Evolutionary conservation across 1,284 basidiomycete species (phyloP), one percentile per base, ranked within the genome.

Genomic region (Leccinum fallax): DNA sequence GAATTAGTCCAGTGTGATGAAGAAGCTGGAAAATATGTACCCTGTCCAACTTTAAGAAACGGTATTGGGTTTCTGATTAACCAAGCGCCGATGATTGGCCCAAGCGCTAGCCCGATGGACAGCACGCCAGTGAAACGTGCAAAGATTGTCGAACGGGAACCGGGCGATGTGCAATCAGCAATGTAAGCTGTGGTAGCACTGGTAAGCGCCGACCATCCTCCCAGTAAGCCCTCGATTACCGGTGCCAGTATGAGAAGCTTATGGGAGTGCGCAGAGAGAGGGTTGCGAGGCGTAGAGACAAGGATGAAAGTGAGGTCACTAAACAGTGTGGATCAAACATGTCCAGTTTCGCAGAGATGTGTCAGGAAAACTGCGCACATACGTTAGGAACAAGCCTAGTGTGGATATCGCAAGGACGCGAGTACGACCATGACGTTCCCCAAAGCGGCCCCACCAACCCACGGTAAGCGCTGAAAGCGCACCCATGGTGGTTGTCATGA

Each of bases 401-500:
- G 90, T 87, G 15, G 88, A 79, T 26, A 88, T 77, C 11, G 89
- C 86, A 59, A 97, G 83, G 36, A 96, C 87, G 53, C 81, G 84
- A 5, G 86, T 91, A 30, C 95, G 83, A 10, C 95, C 95, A 62
- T 89, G 77, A 19, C 86, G 81, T 71, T 96, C 93, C 8, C 92
- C 88, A 53, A 90, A 89, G 62, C 85, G 84, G 40, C 92, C 92
- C 95, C 95, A 97, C 83, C 88, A 94, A 9, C 91, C 92, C 0
- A 93, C 93, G 1, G 92, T 94, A 36, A 95, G 74, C 0, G 92
- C 93, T 4, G 90, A 90, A 4, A 96, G 81, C 5, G 88, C 69
- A n/a, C 95, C 95, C 83, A 90, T 89, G 5, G 83, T 87, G 6
- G 89, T 85, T 0, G 88, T 92, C 81, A 90, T 85, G 61, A 85